Base-by-base conservation (phyloP, 2,329 filamentous ascomycete species). In the Fonsecaea erecta region DNA sequence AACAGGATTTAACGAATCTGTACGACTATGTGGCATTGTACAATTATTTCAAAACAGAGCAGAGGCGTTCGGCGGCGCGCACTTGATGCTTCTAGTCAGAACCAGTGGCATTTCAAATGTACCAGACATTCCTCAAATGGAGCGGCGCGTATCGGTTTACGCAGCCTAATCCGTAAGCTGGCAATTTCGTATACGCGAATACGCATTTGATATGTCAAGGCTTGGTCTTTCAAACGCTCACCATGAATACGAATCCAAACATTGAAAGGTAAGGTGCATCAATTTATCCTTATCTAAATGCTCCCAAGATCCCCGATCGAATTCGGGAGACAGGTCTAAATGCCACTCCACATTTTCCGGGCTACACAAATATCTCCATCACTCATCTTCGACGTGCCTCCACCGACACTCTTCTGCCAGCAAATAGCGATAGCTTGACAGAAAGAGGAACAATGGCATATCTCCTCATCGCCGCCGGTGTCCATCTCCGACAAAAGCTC, bases 391-490 rank as follows among this genome's bases (percentile, higher is more conserved):
- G 6, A 24, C 43, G 11, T 24, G 12, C 43, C 2, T 12, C 2
- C 43, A 24, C 18, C 21, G 18, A 14, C 43, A 24, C 21, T 11
- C 43, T 46, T 24, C 43, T 24, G 9, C 18, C 9, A 7, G 16
- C 18, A 4, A 46, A 11, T 12, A 46, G 9, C 8, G 11, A 46
- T 46, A 46, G 8, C 21, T 46, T 24, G 9, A 18, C 43, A 24
- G 2, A 9, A 11, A 8, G 18, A 24, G 1, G 2, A 9, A 35
- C 26, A 46, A 73, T 72, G 68, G 63, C 68, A 77, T 75, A 76
- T 26, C 77, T 77, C 71, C 73, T 82, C 51, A 75, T 68, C 43
- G 64, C 40, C n/a, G 60, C 60, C n/a, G 55, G 34, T 14, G 16
- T 63, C 8, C 40, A 62, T 21, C 30, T 66, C 28, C 32, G 43